phyloP scores from a whole-genome alignment of 2,329 filamentous ascomycete species.

The Zarea fungicola region DNA sequence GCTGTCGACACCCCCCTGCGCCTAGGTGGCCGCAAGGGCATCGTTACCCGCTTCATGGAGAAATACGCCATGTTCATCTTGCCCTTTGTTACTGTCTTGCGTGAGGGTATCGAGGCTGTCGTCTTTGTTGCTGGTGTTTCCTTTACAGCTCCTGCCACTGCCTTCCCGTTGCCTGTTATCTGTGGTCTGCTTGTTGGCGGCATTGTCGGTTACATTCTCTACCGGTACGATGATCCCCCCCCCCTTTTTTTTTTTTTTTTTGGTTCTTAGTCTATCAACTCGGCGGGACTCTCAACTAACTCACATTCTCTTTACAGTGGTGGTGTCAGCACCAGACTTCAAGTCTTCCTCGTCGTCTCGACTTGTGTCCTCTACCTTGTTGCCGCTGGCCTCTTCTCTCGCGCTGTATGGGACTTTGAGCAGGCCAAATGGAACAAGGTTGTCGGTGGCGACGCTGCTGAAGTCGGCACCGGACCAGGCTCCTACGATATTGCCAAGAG shows the following conservation, averaged over 20 bases:
- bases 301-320: slow-evolving; percentile 26
- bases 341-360: slow-evolving; percentile 74
- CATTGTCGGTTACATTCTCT: slow-evolving; percentile 67
- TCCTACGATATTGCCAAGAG: slow-evolving; percentile 74
- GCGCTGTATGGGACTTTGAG: slow-evolving; percentile 70
- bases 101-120: slow-evolving; percentile 81
- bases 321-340: slow-evolving; percentile 41
- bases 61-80: slow-evolving; percentile 83
- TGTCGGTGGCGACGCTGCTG: slow-evolving; percentile 52
- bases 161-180: slow-evolving; percentile 73
- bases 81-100: slow-evolving; percentile 81
- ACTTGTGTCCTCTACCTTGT: slow-evolving; percentile 83
- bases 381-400: slow-evolving; percentile 75
- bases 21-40: slow-evolving; percentile 38
- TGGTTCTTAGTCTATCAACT: not conserved
- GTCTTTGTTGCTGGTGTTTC: slow-evolving; percentile 83
- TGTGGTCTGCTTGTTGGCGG: slow-evolving; percentile 63
- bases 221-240: too few species aligned
- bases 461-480: slow-evolving; percentile 56
- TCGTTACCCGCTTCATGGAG: slow-evolving; percentile 59
- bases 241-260: slow-evolving; percentile 12
- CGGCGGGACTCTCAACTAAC: not conserved
- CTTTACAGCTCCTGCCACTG: slow-evolving; percentile 65
- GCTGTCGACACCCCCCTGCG: slow-evolving; percentile 52
- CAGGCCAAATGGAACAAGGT: slow-evolving; percentile 62